Percentiles rank a stretch among this genome's conserved stretches.
These are phyloP conservation scores for Huiozyma naganishii DNA, from an alignment of 805 yeast genomes.

Conservation along the genomic window DNA sequence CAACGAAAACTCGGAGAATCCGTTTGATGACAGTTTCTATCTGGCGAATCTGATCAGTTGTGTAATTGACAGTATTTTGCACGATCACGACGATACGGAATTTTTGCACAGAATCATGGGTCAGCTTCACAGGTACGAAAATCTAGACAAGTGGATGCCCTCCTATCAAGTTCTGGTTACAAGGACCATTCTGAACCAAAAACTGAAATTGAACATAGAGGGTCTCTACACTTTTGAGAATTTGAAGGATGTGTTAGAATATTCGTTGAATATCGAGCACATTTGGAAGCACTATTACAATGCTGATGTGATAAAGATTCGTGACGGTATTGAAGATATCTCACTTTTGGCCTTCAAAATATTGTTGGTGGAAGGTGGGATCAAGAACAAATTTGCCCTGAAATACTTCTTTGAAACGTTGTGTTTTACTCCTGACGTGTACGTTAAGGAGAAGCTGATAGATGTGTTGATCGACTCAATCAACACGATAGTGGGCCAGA, in stretches of 20 bases:
- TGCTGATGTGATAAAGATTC: slow-evolving; percentile 5
- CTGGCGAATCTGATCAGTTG: slow-evolving; percentile 46
- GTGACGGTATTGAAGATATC: slow-evolving; percentile 35
- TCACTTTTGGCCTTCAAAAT: slow-evolving; percentile 63
- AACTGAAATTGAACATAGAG: slow-evolving; percentile 44
- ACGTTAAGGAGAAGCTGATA: slow-evolving; percentile 41
- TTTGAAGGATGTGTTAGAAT: slow-evolving; percentile 42
- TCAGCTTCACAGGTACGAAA: slow-evolving; percentile 64
- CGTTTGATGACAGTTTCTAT: slow-evolving; percentile 63
- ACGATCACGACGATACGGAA: slow-evolving; percentile 26
- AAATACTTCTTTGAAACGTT: slow-evolving; percentile 49
- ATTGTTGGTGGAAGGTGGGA: slow-evolving; percentile 62
- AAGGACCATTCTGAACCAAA: slow-evolving; percentile 48
- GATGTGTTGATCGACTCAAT: slow-evolving; percentile 40
- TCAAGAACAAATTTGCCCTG: slow-evolving; percentile 52
- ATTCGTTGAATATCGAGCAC: slow-evolving; percentile 30
- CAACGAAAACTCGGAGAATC: slow-evolving; percentile 77
- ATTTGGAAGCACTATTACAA: background rate
- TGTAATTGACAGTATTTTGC: slow-evolving; percentile 34
- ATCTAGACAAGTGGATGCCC: slow-evolving; percentile 81
- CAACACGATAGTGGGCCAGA: slow-evolving; percentile 60
- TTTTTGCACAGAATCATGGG: slow-evolving; percentile 40
- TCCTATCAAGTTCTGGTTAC: slow-evolving; percentile 41
- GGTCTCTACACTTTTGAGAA: slow-evolving; percentile 41
- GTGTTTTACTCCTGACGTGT: slow-evolving; percentile 44